A percentile compares a stretch with the other conserved stretches of the same genome.
Conservation (phyloP, 257 asterid species). For the Nicotiana knightiana region DNA sequence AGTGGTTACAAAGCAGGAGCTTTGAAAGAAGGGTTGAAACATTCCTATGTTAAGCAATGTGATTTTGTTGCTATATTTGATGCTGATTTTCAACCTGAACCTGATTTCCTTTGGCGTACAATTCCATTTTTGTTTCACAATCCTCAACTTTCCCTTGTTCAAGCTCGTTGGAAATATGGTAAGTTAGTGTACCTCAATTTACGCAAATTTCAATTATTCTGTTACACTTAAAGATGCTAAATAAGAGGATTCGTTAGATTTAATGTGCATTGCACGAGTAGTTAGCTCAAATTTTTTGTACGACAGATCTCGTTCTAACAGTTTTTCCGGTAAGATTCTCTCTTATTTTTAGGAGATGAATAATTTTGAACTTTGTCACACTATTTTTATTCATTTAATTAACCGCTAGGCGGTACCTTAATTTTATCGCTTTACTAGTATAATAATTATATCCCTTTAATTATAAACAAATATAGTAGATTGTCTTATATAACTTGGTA, state of each 20-base stretch:
- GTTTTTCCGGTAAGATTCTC: too few species aligned
- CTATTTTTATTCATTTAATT: not conserved
- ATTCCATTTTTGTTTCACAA: conserved; percentile 76
- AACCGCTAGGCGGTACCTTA: not conserved
- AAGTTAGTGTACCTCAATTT: not conserved
- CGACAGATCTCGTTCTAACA: not conserved
- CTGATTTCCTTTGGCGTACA: conserved; percentile 81
- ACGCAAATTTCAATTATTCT: not conserved
- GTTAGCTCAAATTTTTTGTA: not conserved
- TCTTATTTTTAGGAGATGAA: not conserved
- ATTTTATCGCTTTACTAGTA: not conserved
- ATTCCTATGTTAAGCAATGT: conserved; percentile 66
- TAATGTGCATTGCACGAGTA: not conserved
- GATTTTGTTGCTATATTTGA: conserved; percentile 84
- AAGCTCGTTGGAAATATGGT: conserved; percentile 97
- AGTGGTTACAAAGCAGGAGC: conserved; percentile 98
- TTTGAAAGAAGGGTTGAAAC: conserved; percentile 68
- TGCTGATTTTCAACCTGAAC: conserved; percentile 95
- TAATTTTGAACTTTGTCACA: not conserved
- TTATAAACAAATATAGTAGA: too few species aligned
- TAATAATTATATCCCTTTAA: not conserved
- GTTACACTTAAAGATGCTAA: not conserved
- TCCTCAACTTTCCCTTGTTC: conserved; percentile 78
- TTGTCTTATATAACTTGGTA: too few species aligned
- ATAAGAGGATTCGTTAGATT: not conserved